Evolutionary conservation across 148 eudicot species (phyloP), one percentile per base, ranked within the genome.

Genomic region (Chenopodium berlandieri): DNA sequence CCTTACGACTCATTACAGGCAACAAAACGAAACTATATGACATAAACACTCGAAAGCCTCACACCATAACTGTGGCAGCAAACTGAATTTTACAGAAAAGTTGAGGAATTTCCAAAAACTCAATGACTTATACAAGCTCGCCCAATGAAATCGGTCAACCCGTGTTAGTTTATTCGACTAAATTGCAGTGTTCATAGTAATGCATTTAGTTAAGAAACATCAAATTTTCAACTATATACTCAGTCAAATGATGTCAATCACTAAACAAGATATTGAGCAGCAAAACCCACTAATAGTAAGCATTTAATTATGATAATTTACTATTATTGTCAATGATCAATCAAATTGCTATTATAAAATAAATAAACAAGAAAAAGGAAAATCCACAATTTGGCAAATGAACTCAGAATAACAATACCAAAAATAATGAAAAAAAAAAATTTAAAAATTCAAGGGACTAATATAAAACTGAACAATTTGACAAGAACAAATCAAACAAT

Each of bases 1-100:
- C 32, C 77, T 79, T 77, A 52, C 52, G 34, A 78, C 77, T 77
- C 92, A 91, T 93, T 60, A 74, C 23, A 72, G 27, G 69, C 34
- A 16, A 78, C 46, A 19, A n/a, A 25, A 52, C 2, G 3, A n/a
- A 23, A 40, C 32, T 60, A 32, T 8, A 9, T 19, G 5, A 6
- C 44, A 44, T 1, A 62, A 58, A 23, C 17, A 54, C 48, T 25
- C 47, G 46, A 46, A 82, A 14, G 8, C 8, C 48, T 48, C 58
- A 25, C 19, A 58, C 1, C 63, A 58, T 58, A 4, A 14, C 63
- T 12, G 56, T 10, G 3, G 12, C 16, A 65, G 30, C 13, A 25
- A 65, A 25, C 27, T 31, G 19, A 66, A 10, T 0, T 27, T 10
- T 27, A 27, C 16, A 27, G 60, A 9, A 14, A 27, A 31, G 9